Evolutionary conservation across 73 alveolate genomes (phyloP), one percentile per base, ranked within the genome.

Genomic region (Paramecium bursaria): DNA sequence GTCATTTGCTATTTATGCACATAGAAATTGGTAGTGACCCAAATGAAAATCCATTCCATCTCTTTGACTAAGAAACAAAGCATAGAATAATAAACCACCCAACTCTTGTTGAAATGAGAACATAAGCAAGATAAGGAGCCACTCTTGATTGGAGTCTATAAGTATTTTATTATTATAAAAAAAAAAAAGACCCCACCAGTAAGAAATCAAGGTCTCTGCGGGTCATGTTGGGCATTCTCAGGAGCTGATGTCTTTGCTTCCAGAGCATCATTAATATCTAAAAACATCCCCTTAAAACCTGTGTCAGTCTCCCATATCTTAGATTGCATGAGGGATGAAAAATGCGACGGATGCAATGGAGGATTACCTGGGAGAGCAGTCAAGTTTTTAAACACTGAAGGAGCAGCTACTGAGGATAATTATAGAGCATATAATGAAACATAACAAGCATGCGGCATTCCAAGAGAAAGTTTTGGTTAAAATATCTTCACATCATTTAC

Each of bases 401-500:
- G 82, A 19, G 82, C 60, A 3, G 27, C 44, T 2, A 33, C 6
- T 1, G 82, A 67, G 22, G 44, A 31, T 15, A 57, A 67, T 25
- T 67, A 67, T 67, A 67, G 82, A 67, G 82, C 33, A 3, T 67
- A 67, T 67, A 47, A 67, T 42, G 60, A 27, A 31, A 42, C 82
- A 1, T 67, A 67, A 42, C 1, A 67, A 42, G 82, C 33, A 1
- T 67, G 82, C 7, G 15, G 11, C 10, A 39, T 15, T 2, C 82
- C 82, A 67, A 47, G 13, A 33, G 82, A 57, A 39, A 1, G 3
- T 3, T 21, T 67, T 7, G 82, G 82, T 4, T 39, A 67, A 42
- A 57, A 57, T 21, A 14, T 2, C 22, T 21, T 67, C 17, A 47
- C 14, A 19, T 53, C 33, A 19, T 44, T 67, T 0, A 1, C 26